A percentile compares a stretch with the other conserved stretches of the same genome.
phyloP scores from a whole-genome alignment of 371 early-diverging fungal genomes.

The Polyrhizophydium stewartii region DNA sequence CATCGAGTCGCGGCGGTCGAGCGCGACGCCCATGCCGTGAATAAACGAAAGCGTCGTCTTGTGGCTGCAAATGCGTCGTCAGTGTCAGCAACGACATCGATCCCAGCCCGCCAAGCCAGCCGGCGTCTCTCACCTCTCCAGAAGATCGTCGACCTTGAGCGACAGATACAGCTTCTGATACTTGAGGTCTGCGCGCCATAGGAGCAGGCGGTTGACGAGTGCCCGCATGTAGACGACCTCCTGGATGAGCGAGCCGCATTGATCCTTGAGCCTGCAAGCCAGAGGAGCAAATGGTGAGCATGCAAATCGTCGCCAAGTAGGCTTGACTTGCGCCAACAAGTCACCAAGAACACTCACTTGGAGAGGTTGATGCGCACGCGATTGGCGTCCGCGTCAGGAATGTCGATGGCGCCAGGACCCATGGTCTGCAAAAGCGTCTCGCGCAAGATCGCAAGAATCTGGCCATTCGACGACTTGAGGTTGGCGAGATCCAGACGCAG shows the following conservation, averaged over 20 bases:
- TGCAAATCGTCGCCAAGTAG: neutral
- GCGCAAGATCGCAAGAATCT: conserved; percentile 1
- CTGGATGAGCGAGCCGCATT: conserved; percentile 24
- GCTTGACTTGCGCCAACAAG: neutral
- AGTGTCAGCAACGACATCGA: neutral
- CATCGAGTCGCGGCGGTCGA: neutral
- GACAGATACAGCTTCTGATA: conserved; percentile 41
- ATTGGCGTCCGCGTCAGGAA: neutral
- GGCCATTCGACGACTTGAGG: neutral
- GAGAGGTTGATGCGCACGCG: neutral
- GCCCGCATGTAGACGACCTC: conserved; percentile 35
- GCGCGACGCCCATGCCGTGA: neutral
- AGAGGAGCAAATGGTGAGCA: too few species aligned
- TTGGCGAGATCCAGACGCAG: neutral
- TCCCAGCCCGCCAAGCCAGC: neutral
- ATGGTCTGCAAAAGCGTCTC: conserved; percentile 1
- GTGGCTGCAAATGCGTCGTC: neutral
- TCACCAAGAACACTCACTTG: neutral
- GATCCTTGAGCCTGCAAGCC: conserved; percentile 15
- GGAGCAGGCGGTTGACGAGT: conserved; percentile 21
- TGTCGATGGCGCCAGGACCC: conserved; percentile 3
- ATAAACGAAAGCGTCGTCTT: conserved; percentile 1
- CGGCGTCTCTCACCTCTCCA: conserved; percentile 10
- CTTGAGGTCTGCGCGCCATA: conserved; percentile 37
- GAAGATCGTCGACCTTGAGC: conserved; percentile 29